Percentiles rank a stretch among this genome's conserved stretches.
phyloP scores from a whole-genome alignment of 2,329 filamentous ascomycete species.

The Aspergillus fructus region DNA sequence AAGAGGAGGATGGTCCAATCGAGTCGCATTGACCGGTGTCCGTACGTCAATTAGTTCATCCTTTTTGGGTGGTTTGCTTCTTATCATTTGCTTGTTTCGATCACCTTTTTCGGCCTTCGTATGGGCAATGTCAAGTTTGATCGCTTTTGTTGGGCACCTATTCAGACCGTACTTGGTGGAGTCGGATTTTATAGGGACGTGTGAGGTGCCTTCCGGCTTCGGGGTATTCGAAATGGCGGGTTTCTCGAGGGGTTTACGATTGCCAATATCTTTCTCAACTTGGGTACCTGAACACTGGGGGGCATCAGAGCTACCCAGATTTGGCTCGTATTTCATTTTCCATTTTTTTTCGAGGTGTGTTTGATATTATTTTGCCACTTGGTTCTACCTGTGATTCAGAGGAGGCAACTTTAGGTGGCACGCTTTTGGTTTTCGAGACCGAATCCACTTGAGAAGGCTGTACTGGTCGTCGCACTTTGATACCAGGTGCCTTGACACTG shows the following conservation, averaged over 20 bases:
- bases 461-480: slow-evolving; percentile 20
- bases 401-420: background rate
- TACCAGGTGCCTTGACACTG: slow-evolving; percentile 14
- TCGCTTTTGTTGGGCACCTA: background rate
- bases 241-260: background rate
- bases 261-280: background rate
- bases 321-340: slow-evolving; percentile 18
- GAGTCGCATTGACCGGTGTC: background rate
- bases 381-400: background rate
- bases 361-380: slow-evolving; percentile 2
- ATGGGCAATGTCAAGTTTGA: background rate
- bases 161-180: slow-evolving; percentile 18
- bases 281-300: background rate
- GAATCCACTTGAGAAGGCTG: background rate
- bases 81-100: background rate
- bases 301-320: background rate
- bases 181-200: slow-evolving; percentile 15
- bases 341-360: slow-evolving; percentile 16
- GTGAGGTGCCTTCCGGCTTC: slow-evolving; percentile 1
- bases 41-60: slow-evolving; percentile 17
- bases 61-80: background rate
- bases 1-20: slow-evolving; percentile 5
- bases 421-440: background rate
- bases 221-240: background rate
- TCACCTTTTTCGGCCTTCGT: background rate